Conservation (phyloP, 164 flowering plant genomes). For the Umbellularia californica region DNA sequence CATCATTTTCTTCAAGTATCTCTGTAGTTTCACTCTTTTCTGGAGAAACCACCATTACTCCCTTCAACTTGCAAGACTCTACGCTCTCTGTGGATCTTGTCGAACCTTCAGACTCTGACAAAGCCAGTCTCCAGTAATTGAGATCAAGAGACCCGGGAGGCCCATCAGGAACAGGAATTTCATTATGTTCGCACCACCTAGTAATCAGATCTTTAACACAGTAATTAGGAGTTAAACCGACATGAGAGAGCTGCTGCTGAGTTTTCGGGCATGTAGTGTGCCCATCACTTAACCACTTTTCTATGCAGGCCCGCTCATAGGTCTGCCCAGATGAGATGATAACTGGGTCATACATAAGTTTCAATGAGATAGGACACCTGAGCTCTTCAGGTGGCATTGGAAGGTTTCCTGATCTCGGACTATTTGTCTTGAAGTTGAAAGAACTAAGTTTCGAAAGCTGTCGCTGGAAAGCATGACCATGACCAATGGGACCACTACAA, state of each 20-base stretch:
- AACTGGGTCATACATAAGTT: conserved; percentile 95
- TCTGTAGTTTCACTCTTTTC: conserved; percentile 52
- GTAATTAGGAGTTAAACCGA: conserved; percentile 83
- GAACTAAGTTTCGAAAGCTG: conserved; percentile 78
- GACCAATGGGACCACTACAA: conserved; percentile 27
- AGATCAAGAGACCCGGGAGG: conserved; percentile 96
- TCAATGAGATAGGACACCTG: conserved; percentile 94
- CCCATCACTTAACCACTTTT: conserved; percentile 97
- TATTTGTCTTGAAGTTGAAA: conserved; percentile 60
- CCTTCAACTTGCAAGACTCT: conserved; percentile 56
- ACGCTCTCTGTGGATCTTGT: conserved; percentile 48
- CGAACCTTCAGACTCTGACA: conserved; percentile 63
- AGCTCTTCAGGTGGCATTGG: conserved; percentile 86
- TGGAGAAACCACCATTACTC: conserved; percentile 66
- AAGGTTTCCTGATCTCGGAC: conserved; percentile 55
- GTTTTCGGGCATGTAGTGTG: conserved; percentile 92
- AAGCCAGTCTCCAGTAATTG: conserved; percentile 80
- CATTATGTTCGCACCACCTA: conserved; percentile 95
- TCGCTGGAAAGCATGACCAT: conserved; percentile 58
- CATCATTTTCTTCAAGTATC: conserved; percentile 41
- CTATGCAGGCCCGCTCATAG: conserved; percentile 88
- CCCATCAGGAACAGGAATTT: conserved; percentile 60
- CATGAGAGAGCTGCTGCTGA: conserved; percentile 80
- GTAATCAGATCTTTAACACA: conserved; percentile 91
- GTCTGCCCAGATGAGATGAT: conserved; percentile 96